A percentile compares a stretch with the other conserved stretches of the same genome.
Conservation (phyloP, 108 stramenopile species). For the Fragilaria crotonensis region DNA sequence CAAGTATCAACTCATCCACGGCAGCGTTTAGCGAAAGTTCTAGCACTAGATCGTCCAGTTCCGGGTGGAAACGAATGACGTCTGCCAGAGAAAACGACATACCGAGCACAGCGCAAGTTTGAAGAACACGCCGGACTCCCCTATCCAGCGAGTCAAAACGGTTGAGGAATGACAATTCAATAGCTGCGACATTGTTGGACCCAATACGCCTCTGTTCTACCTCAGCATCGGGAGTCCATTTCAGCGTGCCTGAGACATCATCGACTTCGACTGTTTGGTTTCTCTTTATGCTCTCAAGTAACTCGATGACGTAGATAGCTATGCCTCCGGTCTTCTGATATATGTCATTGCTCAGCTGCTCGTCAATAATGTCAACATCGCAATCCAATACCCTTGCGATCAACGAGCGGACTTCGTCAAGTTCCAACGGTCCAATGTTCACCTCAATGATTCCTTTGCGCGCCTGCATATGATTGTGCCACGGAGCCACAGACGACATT, state of each 20-base stretch:
- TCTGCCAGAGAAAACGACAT: conserved; percentile 45
- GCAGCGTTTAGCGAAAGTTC: conserved; percentile 29
- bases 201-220: conserved; percentile 11
- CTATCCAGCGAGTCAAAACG: conserved; percentile 46
- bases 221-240: conserved; percentile 14
- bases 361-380: conserved; percentile 21
- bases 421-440: conserved; percentile 25
- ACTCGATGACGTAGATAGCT: conserved; percentile 27
- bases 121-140: conserved; percentile 35
- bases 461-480: conserved; percentile 19
- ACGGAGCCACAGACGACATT: conserved; percentile 14
- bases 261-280: conserved; percentile 22
- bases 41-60: conserved; percentile 14
- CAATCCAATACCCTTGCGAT: conserved; percentile 32
- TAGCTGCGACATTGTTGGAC: conserved; percentile 12
- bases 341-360: conserved; percentile 27
- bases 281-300: conserved; percentile 49
- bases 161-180: conserved; percentile 37
- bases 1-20: conserved; percentile 30
- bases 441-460: conserved; percentile 15
- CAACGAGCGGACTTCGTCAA: conserved; percentile 33
- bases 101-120: conserved; percentile 51
- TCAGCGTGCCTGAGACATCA: conserved; percentile 8
- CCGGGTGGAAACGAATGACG: conserved; percentile 41
- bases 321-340: conserved; percentile 43